These are phyloP conservation scores for Podospora pseudoanserina DNA, from an alignment of 495 filamentous ascomycete genomes.

Conservation along the genomic window DNA sequence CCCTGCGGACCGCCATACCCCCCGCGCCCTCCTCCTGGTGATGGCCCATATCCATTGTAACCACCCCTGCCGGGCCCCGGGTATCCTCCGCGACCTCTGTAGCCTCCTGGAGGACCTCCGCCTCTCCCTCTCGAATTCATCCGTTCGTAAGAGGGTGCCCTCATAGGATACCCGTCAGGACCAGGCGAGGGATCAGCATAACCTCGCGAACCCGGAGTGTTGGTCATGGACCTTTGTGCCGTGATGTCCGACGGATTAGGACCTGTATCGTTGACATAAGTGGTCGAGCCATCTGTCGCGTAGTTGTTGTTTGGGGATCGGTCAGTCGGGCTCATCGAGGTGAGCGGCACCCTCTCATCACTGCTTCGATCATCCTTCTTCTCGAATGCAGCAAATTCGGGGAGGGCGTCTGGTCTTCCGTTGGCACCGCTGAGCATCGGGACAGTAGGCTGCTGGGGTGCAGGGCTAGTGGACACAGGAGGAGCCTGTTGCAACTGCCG, in stretches of 20 bases:
- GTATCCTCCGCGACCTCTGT: conserved; percentile 53
- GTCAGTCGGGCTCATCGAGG: conserved; percentile 57
- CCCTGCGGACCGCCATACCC: conserved; percentile 42
- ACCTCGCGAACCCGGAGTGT: conserved; percentile 46
- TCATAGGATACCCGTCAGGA: conserved; percentile 47
- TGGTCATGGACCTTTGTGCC: conserved; percentile 37
- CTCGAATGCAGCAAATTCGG: conserved; percentile 78
- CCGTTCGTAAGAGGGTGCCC: conserved; percentile 59
- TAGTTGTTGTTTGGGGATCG: conserved; percentile 41
- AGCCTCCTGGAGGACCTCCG: conserved; percentile 49
- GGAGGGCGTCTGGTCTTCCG: conserved; percentile 54
- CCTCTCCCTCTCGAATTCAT: conserved; percentile 54
- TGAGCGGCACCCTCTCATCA: conserved; percentile 84
- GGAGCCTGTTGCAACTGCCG: conserved; percentile 56
- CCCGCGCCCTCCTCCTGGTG: conserved; percentile 29
- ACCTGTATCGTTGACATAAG: conserved; percentile 32
- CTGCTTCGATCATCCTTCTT: conserved; percentile 56
- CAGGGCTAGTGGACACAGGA: conserved; percentile 35
- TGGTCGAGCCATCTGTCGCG: conserved; percentile 30
- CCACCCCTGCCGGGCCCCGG: conserved; percentile 41
- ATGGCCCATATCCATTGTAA: conserved; percentile 36
- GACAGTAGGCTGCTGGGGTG: conserved; percentile 53
- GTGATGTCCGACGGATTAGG: conserved; percentile 32
- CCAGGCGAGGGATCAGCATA: conserved; percentile 61
- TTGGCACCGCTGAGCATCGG: conserved; percentile 52